Evolutionary conservation across 2,329 filamentous ascomycete species (phyloP), one percentile per base, ranked within the genome.

Genomic region (Pseudocercospora crystallina): DNA sequence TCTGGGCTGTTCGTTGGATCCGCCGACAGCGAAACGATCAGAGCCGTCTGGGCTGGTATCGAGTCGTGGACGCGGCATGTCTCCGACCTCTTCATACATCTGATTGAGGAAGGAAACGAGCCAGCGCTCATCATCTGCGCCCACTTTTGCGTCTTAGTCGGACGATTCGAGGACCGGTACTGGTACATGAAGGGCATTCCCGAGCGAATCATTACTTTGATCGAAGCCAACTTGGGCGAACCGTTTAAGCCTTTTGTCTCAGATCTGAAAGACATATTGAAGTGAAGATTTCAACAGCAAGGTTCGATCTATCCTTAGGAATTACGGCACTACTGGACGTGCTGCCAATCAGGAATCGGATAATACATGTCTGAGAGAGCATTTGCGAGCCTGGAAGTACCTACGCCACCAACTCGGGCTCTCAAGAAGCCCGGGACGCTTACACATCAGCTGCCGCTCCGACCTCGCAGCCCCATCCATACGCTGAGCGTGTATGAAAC

Each of bases 31-130:
- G 41, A 45, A 8, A 15, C 39, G 4, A 34, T 46, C 33, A 31
- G 39, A 30, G 35, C 41, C 3, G 20, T 53, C n/a, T 53, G 50
- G 50, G 32, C 17, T 10, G 52, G 48, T 5, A 36, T 51, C 34
- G 47, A 51, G 20, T 50, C 44, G n/a, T 54, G 52, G 52, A 37
- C 39, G 1, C 43, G 47, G 8, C 43, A 39, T 29, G 39, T 51
- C 29, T 46, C 48, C 7, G 52, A 54, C 12, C 48, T 37, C 32
- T 54, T 40, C 31, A 36, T 48, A 3, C n/a, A 31, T 9, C 30
- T 54, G 8, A n/a, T 51, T n/a, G 47, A 51, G 14, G 17, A 51
- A 15, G 33, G 41, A 1, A 31, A 40, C 12, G 35, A 29, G 7
- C 34, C 48, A 0, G 52, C 52, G 5, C 47, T 54, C 8, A 31